These are phyloP conservation scores for Anisodus tanguticus DNA, from an alignment of 257 asterid species.

Conservation along the genomic window DNA sequence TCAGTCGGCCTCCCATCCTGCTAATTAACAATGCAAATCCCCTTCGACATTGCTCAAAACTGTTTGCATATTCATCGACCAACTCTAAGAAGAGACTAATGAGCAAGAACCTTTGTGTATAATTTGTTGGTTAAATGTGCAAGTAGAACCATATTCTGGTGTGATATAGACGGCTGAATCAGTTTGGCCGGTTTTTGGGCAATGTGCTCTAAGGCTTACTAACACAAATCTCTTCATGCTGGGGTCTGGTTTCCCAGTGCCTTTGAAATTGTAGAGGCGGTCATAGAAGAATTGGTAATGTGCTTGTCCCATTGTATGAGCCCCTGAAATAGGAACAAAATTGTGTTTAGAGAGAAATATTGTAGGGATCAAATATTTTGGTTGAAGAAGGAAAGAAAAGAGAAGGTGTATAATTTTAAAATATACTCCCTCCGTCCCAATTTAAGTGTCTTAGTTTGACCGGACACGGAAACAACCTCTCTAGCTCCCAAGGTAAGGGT, in stretches of 20 bases:
- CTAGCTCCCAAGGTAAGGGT: too few relatives aligned
- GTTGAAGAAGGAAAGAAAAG: neutral
- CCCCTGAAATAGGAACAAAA: slow-evolving; percentile 44
- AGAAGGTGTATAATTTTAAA: neutral
- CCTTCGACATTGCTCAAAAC: slow-evolving; percentile 41
- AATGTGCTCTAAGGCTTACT: slow-evolving; percentile 43
- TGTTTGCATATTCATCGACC: slow-evolving; percentile 54
- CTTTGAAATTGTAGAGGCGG: slow-evolving; percentile 63
- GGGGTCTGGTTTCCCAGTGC: slow-evolving; percentile 60
- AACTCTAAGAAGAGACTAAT: slow-evolving; percentile 54
- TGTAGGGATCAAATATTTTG: neutral
- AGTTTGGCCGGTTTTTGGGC: slow-evolving; percentile 47
- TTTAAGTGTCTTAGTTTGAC: too few relatives aligned
- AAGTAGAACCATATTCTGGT: slow-evolving; percentile 43
- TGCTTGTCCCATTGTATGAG: slow-evolving; percentile 76
- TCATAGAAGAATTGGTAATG: slow-evolving; percentile 57
- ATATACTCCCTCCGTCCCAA: neutral
- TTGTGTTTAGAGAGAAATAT: neutral
- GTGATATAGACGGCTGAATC: slow-evolving; percentile 61
- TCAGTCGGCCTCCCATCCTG: slow-evolving; percentile 74
- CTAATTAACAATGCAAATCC: slow-evolving; percentile 57
- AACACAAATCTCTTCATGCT: slow-evolving; percentile 45
- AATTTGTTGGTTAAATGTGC: slow-evolving; percentile 54
- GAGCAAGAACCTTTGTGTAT: slow-evolving; percentile 49
- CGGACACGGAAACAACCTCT: too few relatives aligned